A percentile compares a stretch with the other conserved stretches of the same genome.
Evolutionary conservation across 2,329 filamentous ascomycete species (phyloP).

Genomic region (Cercospora sp.): DNA sequence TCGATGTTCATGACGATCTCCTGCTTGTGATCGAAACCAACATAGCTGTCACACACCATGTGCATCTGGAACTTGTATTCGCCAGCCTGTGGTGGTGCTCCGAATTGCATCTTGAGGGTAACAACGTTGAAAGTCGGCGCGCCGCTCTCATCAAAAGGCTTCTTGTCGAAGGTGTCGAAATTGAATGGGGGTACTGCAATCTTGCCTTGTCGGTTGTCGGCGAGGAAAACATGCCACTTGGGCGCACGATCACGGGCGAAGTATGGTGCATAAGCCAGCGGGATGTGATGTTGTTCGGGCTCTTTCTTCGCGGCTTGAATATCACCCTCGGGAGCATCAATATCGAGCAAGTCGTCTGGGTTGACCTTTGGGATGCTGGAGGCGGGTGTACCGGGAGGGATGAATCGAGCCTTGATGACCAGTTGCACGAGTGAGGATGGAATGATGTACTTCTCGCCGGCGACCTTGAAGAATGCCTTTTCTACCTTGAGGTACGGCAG

Average conservation of each 20-base stretch:
- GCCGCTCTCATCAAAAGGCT: conserved; percentile 72
- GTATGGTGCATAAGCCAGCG: conserved; percentile 87
- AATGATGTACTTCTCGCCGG: conserved; percentile 88
- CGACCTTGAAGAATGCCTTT: conserved; percentile 97
- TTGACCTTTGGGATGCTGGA: conserved; percentile 72
- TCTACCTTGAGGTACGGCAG: conserved; percentile 81
- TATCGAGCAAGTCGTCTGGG: conserved; percentile 79
- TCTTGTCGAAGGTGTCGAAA: conserved; percentile 90
- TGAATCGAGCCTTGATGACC: conserved; percentile 90
- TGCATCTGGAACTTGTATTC: conserved; percentile 96
- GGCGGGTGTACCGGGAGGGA: conserved; percentile 73
- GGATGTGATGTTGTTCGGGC: conserved; percentile 70
- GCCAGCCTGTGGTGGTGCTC: conserved; percentile 86
- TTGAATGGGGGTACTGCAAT: conserved; percentile 95
- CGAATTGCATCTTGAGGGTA: conserved; percentile 95
- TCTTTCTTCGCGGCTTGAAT: conserved; percentile 72
- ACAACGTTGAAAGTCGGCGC: conserved; percentile 93
- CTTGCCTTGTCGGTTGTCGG: conserved; percentile 90
- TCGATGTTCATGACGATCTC: conserved; percentile 88
- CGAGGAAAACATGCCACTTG: conserved; percentile 90
- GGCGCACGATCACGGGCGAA: conserved; percentile 87
- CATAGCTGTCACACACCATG: conserved; percentile 88
- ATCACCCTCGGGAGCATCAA: conserved; percentile 91
- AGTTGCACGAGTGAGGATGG: conserved; percentile 90
- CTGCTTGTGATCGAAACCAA: conserved; percentile 90